Evolutionary conservation across 768 basidiomycete genomes (phyloP), one percentile per base, ranked within the genome.

Genomic region (Amanita phalloides): DNA sequence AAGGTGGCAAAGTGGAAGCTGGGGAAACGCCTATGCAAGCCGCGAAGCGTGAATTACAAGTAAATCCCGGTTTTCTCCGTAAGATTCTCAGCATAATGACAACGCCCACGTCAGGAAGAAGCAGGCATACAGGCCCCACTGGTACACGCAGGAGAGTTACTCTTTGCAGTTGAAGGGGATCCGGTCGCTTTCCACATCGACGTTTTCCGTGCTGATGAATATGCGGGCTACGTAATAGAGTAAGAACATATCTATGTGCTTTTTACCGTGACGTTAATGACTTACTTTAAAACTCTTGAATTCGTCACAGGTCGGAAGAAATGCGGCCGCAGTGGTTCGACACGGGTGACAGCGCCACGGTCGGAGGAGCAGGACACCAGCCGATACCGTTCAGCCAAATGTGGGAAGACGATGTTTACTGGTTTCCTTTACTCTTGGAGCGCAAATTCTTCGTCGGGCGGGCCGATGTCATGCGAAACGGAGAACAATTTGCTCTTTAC

Each of bases 241-340:
- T 90, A 66, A 55, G 79, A 67, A 14, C 1, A 44, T 44, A 3
- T 5, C 4, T 28, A 9, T 30, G 7, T 53, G 49, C 52, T 37
- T 53, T n/a, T 54, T n/a, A 14, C 9, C 45, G 6, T 26, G 2
- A 39, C 21, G 42, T 23, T 44, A 2, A 3, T 6, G 44, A n/a
- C 37, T 47, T 14, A 11, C 6, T n/a, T n/a, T 9, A 7, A 28
- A 28, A 28, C 4, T 28, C 4, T 6, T 54, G 9, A 25, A 23
- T 35, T 7, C 23, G 37, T 54, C 17, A 20, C 48, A 93, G 90
- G 58, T 81, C 86, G 0, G 90, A 93, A 30, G 91, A 94, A 62
- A 94, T 94, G 90, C 73, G 73, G 17, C 91, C 91, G 0, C 62
- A 80, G 59, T 94, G 90, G 90, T 91, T 89, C 61, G 66, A 73